Conservation (phyloP, 2,329 filamentous ascomycete genomes). For the Diaporthe citrichinensis region DNA sequence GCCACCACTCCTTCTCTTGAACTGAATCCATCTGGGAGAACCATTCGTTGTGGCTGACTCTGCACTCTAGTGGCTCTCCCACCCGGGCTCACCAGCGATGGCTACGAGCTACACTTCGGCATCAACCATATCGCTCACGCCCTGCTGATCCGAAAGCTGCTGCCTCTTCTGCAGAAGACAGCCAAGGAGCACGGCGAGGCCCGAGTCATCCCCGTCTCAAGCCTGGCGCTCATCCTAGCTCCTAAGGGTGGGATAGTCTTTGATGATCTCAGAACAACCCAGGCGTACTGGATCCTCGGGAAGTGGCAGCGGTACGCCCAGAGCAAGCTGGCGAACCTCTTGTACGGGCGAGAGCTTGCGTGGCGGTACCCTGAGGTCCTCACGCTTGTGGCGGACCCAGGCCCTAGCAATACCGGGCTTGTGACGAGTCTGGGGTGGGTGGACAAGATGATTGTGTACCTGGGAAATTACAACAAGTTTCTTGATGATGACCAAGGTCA, state of each 20-base stretch:
- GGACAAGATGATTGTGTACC: conserved; percentile 41
- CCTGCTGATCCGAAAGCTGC: conserved; percentile 49
- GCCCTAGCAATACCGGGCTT: conserved; percentile 45
- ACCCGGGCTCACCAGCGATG: conserved; percentile 52
- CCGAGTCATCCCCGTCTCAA: conserved; percentile 33
- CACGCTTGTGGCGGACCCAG: conserved; percentile 48
- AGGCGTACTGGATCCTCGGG: conserved; percentile 40
- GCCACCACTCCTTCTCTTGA: background rate
- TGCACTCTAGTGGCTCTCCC: background rate
- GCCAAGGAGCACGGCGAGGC: conserved; percentile 40
- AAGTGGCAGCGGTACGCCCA: conserved; percentile 48
- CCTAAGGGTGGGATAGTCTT: conserved; percentile 43
- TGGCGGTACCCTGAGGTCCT: conserved; percentile 46
- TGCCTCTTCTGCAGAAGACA: conserved; percentile 48
- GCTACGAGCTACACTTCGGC: conserved; percentile 64
- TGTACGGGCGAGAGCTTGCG: conserved; percentile 48
- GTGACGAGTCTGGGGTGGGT: conserved; percentile 25
- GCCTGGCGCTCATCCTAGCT: conserved; percentile 18
- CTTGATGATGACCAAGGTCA: conserved; percentile 38
- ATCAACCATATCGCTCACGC: conserved; percentile 65
- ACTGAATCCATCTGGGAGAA: background rate
- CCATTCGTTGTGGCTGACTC: background rate
- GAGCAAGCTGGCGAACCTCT: conserved; percentile 51
- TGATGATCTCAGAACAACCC: conserved; percentile 46
- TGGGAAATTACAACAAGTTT: conserved; percentile 41